These are phyloP conservation scores for Myochromella boudieri DNA, from an alignment of 768 basidiomycete species.

Conservation along the genomic window DNA sequence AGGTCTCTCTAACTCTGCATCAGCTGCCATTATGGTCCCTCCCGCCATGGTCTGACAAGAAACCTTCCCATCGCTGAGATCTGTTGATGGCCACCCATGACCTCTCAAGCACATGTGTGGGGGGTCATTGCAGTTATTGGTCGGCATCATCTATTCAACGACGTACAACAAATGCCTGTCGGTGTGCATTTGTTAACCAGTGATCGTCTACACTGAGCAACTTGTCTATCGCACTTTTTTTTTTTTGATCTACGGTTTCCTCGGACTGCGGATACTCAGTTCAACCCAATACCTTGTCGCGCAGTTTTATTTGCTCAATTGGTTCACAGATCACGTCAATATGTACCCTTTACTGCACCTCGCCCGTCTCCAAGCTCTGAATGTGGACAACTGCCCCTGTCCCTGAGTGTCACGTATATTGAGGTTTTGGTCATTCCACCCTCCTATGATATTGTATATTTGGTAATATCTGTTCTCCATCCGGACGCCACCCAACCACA, in stretches of 20 bases:
- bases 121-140: background rate
- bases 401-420: slow-evolving; percentile 16
- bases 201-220: slow-evolving; percentile 2
- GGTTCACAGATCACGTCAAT: slow-evolving; percentile 11
- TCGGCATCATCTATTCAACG: slow-evolving; percentile 9
- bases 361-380: slow-evolving; percentile 6
- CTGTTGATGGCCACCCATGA: slow-evolving; percentile 3
- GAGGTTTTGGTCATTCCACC: slow-evolving; percentile 2
- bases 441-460: slow-evolving; percentile 15
- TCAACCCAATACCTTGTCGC: slow-evolving; percentile 2
- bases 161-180: background rate
- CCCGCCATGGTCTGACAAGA: no score
- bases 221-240: background rate
- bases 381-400: slow-evolving; percentile 8
- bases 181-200: slow-evolving; percentile 5
- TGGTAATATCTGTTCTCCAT: slow-evolving; percentile 17
- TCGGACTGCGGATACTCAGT: slow-evolving; percentile 2
- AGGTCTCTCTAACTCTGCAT: background rate
- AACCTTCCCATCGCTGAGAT: background rate
- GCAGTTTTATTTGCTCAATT: slow-evolving; percentile 4
- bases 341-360: background rate
- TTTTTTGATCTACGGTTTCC: slow-evolving; percentile 3
- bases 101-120: slow-evolving; percentile 3
- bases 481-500: slow-evolving; percentile 11
- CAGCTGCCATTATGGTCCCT: no score